These are phyloP conservation scores for Ascoidea tarda DNA, from an alignment of 805 yeast genomes.

Conservation along the genomic window DNA sequence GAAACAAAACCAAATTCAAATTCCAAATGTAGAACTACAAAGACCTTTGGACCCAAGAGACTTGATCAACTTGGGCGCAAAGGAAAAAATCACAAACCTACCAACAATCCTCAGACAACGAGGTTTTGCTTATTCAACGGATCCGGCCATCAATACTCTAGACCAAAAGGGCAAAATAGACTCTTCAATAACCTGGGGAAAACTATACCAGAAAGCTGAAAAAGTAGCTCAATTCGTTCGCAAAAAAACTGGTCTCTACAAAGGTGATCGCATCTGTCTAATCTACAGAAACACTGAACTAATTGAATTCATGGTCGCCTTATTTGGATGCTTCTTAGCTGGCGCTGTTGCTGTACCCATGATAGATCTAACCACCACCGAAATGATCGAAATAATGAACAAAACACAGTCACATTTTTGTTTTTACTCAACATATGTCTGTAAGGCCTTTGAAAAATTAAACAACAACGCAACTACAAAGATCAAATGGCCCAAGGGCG, in stretches of 20 bases:
- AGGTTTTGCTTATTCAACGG: conserved; percentile 49
- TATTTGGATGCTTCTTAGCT: conserved; percentile 85
- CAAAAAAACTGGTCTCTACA: conserved; percentile 56
- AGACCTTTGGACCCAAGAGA: conserved; percentile 52
- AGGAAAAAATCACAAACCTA: conserved; percentile 42
- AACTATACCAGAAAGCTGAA: conserved; percentile 67
- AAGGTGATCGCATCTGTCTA: conserved; percentile 73
- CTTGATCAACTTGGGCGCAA: conserved; percentile 17
- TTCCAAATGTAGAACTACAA: conserved; percentile 25
- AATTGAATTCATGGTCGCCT: conserved; percentile 71
- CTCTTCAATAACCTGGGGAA: conserved; percentile 76
- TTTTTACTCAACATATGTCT: conserved; percentile 67
- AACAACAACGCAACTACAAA: conserved; percentile 28
- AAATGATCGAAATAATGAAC: conserved; percentile 57
- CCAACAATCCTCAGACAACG: conserved; percentile 63
- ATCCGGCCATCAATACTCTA: conserved; percentile 56
- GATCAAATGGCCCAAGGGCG: conserved; percentile 60
- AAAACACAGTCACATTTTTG: conserved; percentile 67
- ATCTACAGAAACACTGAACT: conserved; percentile 77
- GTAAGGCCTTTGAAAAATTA: conserved; percentile 58
- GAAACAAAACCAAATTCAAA: background rate
- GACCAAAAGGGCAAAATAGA: conserved; percentile 76
- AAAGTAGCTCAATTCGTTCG: conserved; percentile 76
- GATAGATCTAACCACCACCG: conserved; percentile 53
- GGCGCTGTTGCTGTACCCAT: conserved; percentile 94